Percentiles rank a stretch among this genome's conserved stretches.
phyloP scores from a whole-genome alignment of 352 stramenopile genomes.

The Pythium grandisporangium region DNA sequence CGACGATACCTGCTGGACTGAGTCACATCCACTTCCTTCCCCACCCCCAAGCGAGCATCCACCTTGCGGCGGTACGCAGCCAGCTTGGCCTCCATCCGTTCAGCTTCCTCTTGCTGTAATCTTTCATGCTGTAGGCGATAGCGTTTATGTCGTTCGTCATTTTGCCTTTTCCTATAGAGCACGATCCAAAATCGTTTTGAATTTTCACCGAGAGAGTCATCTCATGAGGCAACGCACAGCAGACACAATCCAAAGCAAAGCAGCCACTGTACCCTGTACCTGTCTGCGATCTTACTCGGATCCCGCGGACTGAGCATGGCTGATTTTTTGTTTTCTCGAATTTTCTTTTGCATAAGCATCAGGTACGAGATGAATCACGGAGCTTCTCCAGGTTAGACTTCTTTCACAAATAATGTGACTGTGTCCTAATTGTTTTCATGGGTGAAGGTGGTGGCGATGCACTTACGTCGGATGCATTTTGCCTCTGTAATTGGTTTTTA shows the following conservation, averaged over 20 bases:
- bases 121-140: slow-evolving; percentile 28
- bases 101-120: slow-evolving; percentile 31
- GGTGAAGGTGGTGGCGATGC: background rate
- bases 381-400: too few relatives aligned
- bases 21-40: slow-evolving; percentile 12
- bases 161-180: slow-evolving; percentile 52
- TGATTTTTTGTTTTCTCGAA: slow-evolving; percentile 46
- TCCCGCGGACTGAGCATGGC: slow-evolving; percentile 12
- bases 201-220: too few relatives aligned
- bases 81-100: slow-evolving; percentile 18
- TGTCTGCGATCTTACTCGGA: slow-evolving; percentile 8
- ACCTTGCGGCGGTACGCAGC: slow-evolving; percentile 28
- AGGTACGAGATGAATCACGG: too few relatives aligned
- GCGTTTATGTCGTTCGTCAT: slow-evolving; percentile 35
- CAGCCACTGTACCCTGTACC: too few relatives aligned
- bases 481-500: too few relatives aligned
- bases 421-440: too few relatives aligned
- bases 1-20: slow-evolving; percentile 21
- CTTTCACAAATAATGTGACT: too few relatives aligned
- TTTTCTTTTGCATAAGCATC: too few relatives aligned
- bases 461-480: slow-evolving; percentile 20
- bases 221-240: background rate
- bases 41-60: slow-evolving; percentile 7
- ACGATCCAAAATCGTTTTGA: too few relatives aligned
- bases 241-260: background rate